Evolutionary conservation across 257 asterid species (phyloP), one percentile per base, ranked within the genome.

Genomic region (Penstemon davidsonii): DNA sequence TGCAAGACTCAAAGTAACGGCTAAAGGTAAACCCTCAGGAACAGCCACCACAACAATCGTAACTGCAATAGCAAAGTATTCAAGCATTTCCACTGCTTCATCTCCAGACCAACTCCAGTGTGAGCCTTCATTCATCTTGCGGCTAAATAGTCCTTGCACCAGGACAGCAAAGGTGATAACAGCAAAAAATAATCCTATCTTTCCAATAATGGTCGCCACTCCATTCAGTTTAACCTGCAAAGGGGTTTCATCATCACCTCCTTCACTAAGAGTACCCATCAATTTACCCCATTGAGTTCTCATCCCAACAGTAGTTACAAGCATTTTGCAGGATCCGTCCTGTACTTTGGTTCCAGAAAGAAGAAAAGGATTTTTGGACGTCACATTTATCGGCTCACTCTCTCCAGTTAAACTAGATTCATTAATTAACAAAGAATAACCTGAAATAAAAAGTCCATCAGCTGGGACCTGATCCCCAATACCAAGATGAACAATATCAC

Each of bases 41-140:
- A 91, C 97, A 33, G 97, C 97, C 76, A 91, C 97, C 64, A 91
- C 97, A 50, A 91, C 97, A 68, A 91, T 91, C 8, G 97, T 91
- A 66, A 91, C 97, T 33, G 97, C 96, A 80, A 90, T 82, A n/a
- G 97, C 97, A 62, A 90, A 90, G 66, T 83, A 90, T 72, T 90
- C 96, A 51, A 90, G 86, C 92, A 88, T 81, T 78, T 88, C 96
- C 73, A 81, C 39, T 58, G 92, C 92, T 67, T 90, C 96, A 51
- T 90, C 97, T 11, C 80, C 87, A 40, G 87, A 84, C 92, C 86
- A 90, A 79, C 75, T 79, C 92, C 85, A 86, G 37, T 77, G 57
- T 36, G 96, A 72, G 43, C 84, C 84, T 70, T 80, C 72, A 61
- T 19, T 72, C 73, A 82, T 65, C 82, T 90, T 90, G 77, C 73